phyloP scores from a whole-genome alignment of 441 rosid genomes.

The Pelargonium fulgidum region DNA sequence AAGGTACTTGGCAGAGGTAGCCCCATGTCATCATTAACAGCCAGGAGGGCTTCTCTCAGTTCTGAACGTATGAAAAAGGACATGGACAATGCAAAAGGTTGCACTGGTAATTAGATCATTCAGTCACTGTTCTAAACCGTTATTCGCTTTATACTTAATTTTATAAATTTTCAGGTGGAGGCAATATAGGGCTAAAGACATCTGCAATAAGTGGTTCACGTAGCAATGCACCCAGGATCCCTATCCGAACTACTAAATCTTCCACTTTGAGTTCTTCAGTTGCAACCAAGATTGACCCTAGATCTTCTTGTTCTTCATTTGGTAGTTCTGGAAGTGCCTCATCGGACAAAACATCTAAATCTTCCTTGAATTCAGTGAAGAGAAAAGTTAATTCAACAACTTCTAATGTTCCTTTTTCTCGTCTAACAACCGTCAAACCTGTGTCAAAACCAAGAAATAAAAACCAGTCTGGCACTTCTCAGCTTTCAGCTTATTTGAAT shows the following conservation, averaged over 20 bases:
- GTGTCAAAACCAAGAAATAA: slow-evolving; percentile 33
- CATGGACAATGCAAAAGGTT: slow-evolving; percentile 36
- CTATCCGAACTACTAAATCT: slow-evolving; percentile 31
- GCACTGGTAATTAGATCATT: slow-evolving; percentile 33
- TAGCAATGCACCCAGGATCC: slow-evolving; percentile 37
- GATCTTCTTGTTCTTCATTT: slow-evolving; percentile 55
- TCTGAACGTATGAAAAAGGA: slow-evolving; percentile 46
- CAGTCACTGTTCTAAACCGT: background rate
- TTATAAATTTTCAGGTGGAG: slow-evolving; percentile 39
- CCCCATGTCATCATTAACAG: slow-evolving; percentile 35
- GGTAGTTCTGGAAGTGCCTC: slow-evolving; percentile 59
- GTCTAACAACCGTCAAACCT: slow-evolving; percentile 25
- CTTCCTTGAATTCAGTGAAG: slow-evolving; percentile 31
- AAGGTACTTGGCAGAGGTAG: slow-evolving; percentile 32
- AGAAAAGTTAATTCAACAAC: slow-evolving; percentile 34
- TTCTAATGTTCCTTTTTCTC: slow-evolving; percentile 28
- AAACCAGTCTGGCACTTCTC: slow-evolving; percentile 32
- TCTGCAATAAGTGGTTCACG: slow-evolving; percentile 30
- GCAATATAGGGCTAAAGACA: slow-evolving; percentile 31
- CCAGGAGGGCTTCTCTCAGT: slow-evolving; percentile 52
- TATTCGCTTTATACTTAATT: slow-evolving; percentile 17
- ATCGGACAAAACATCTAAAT: slow-evolving; percentile 38
- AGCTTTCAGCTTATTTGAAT: slow-evolving; percentile 36
- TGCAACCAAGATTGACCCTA: slow-evolving; percentile 43
- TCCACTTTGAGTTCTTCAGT: slow-evolving; percentile 40